A percentile compares a stretch with the other conserved stretches of the same genome.
These are phyloP conservation scores for Skeletonema marinoi DNA, from an alignment of 108 stramenopile genomes.

Conservation along the genomic window DNA sequence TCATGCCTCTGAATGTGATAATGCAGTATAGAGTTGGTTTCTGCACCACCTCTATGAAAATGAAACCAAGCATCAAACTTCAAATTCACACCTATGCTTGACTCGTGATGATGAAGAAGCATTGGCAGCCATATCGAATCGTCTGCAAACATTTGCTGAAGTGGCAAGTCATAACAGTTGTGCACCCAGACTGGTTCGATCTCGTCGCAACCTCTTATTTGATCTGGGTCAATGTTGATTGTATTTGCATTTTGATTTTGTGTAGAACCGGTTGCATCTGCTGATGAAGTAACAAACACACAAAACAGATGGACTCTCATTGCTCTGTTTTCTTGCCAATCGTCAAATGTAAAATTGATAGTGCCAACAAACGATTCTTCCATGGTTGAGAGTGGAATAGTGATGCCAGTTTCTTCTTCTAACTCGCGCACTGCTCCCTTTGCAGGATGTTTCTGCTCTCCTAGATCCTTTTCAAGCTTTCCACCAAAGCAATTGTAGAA, in stretches of 20 bases:
- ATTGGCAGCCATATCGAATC: conserved; percentile 72
- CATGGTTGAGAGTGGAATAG: conserved; percentile 45
- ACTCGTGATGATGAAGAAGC: conserved; percentile 45
- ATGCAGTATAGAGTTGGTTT: conserved; percentile 67
- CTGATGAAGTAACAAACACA: conserved; percentile 38
- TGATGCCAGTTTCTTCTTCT: conserved; percentile 68
- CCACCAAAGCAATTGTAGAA: conserved; percentile 81
- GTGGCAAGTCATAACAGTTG: conserved; percentile 57
- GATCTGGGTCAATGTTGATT: conserved; percentile 28
- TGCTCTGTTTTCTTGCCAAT: conserved; percentile 43
- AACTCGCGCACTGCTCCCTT: conserved; percentile 72
- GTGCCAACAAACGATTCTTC: conserved; percentile 55
- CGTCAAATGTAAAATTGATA: conserved; percentile 70
- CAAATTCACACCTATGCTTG: neutral
- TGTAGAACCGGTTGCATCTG: neutral
- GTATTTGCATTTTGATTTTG: neutral
- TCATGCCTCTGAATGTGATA: conserved; percentile 51
- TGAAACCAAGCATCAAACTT: conserved; percentile 76
- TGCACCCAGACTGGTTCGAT: conserved; percentile 78
- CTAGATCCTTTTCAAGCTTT: conserved; percentile 48
- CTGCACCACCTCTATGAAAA: conserved; percentile 58
- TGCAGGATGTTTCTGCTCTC: conserved; percentile 34
- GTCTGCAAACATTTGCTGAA: conserved; percentile 86
- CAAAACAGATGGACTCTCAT: conserved; percentile 79
- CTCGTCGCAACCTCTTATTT: conserved; percentile 72